Conservation (phyloP, 2,329 filamentous ascomycete species). For the Paraconiothyrium sp. region DNA sequence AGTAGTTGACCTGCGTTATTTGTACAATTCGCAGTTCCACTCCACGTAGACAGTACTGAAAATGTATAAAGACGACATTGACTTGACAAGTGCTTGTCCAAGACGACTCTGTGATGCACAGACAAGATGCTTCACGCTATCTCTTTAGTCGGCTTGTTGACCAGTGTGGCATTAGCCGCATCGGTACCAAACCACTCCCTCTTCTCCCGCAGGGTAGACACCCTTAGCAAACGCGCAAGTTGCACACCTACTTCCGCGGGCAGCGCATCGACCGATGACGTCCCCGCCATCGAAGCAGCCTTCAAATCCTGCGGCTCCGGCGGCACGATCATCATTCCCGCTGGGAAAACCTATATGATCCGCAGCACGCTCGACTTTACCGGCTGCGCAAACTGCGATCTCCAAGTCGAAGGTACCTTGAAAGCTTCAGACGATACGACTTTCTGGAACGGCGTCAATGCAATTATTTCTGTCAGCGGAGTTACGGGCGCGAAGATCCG, state of each 20-base stretch:
- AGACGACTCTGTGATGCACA: not conserved
- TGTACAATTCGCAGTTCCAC: not conserved
- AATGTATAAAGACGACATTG: not conserved
- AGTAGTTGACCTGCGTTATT: not conserved
- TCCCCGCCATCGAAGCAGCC: slow-evolving; percentile 56
- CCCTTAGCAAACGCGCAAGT: slow-evolving; percentile 25
- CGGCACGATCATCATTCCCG: slow-evolving; percentile 58
- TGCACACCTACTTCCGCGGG: slow-evolving; percentile 48
- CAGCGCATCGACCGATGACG: slow-evolving; percentile 52
- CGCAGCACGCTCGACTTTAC: slow-evolving; percentile 54
- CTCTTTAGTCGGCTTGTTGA: not conserved
- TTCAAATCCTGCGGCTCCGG: slow-evolving; percentile 54
- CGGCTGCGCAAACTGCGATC: slow-evolving; percentile 55
- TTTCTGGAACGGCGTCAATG: slow-evolving; percentile 8
- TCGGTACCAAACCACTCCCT: not conserved
- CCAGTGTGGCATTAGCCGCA: not conserved
- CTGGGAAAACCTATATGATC: slow-evolving; percentile 53
- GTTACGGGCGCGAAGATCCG: slow-evolving; percentile 53
- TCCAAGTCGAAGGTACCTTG: slow-evolving; percentile 58
- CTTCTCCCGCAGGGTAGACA: not conserved
- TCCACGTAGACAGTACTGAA: not conserved
- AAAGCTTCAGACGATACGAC: slow-evolving; percentile 43
- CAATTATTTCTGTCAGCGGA: slow-evolving; percentile 35
- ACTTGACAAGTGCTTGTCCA: not conserved
- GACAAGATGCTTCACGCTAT: not conserved